Evolutionary conservation across 23 red algal genomes (phyloP).

Genomic region (Rhodosorus marinus): DNA sequence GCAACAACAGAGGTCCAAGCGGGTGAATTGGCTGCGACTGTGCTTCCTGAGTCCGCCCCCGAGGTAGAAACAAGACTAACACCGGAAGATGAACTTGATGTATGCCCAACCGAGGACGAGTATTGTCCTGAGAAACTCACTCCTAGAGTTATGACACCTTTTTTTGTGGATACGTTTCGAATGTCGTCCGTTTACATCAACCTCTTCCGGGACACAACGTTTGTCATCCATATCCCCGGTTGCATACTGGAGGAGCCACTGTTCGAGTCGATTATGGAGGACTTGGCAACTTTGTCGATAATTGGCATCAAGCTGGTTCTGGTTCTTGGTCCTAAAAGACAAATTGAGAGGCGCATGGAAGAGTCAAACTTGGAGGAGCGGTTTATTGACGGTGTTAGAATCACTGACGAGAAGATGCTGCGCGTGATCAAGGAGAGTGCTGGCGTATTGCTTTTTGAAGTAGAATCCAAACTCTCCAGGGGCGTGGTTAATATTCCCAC

Average conservation of each 20-base stretch:
- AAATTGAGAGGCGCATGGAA: not conserved
- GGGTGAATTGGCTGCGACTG: too few relatives aligned
- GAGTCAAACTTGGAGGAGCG: not conserved
- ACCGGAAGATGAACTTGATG: too few relatives aligned
- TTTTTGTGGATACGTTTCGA: slow-evolving; percentile 82
- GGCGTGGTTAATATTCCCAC: slow-evolving; percentile 34
- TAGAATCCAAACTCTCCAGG: slow-evolving; percentile 50
- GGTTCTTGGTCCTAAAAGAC: slow-evolving; percentile 43
- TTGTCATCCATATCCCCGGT: slow-evolving; percentile 97
- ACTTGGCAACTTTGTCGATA: slow-evolving; percentile 71
- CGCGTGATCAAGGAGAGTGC: slow-evolving; percentile 46
- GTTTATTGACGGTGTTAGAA: slow-evolving; percentile 41
- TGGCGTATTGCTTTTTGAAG: slow-evolving; percentile 66
- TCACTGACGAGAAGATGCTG: slow-evolving; percentile 35
- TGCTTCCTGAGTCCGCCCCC: too few relatives aligned
- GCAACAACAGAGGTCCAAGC: too few relatives aligned
- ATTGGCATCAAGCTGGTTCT: slow-evolving; percentile 83
- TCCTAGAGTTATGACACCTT: too few relatives aligned
- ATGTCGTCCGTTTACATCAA: slow-evolving; percentile 75
- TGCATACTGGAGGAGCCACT: slow-evolving; percentile 23
- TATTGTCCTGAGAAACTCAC: too few relatives aligned
- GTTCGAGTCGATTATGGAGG: slow-evolving; percentile 71
- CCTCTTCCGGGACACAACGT: slow-evolving; percentile 44
- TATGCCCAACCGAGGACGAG: too few relatives aligned
- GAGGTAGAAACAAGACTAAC: too few relatives aligned